Percentiles rank a stretch among this genome's conserved stretches.
Evolutionary conservation across 768 basidiomycete genomes (phyloP).

Genomic region (Auriscalpium orientale): DNA sequence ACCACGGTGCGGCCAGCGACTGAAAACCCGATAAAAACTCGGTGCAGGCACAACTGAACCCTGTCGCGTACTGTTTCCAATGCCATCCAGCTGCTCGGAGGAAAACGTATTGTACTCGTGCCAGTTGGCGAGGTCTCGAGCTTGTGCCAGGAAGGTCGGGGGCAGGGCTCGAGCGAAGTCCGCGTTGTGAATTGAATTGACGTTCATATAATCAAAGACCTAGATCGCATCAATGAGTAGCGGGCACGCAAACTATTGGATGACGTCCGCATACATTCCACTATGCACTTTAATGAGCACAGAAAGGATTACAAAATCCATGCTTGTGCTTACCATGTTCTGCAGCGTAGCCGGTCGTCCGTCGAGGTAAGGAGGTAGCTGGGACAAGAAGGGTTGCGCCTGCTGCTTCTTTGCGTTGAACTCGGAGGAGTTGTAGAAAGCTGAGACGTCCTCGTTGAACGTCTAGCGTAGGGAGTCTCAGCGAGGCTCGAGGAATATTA

Average conservation of each 20-base stretch:
- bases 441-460: slow-evolving; percentile 28
- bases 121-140: slow-evolving; percentile 58
- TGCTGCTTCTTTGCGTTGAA: slow-evolving; percentile 42
- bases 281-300: slow-evolving; percentile 17
- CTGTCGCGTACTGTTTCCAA: slow-evolving; percentile 49
- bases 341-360: slow-evolving; percentile 42
- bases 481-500: neutral
- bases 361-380: slow-evolving; percentile 45
- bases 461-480: slow-evolving; percentile 8
- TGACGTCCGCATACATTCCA: slow-evolving; percentile 34
- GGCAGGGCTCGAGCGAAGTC: slow-evolving; percentile 44
- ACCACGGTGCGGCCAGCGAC: slow-evolving; percentile 63
- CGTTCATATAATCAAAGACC: slow-evolving; percentile 72
- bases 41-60: neutral
- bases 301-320: neutral
- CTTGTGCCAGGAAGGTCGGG: slow-evolving; percentile 41
- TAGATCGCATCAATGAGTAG: slow-evolving; percentile 15
- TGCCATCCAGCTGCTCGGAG: slow-evolving; percentile 40
- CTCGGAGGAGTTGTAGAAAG: slow-evolving; percentile 46
- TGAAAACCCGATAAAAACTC: slow-evolving; percentile 20
- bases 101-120: slow-evolving; percentile 69
- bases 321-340: slow-evolving; percentile 46
- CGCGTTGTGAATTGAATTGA: slow-evolving; percentile 58
- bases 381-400: slow-evolving; percentile 39
- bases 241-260: too few species aligned